Evolutionary conservation across 306 rosid genomes (phyloP).

Genomic region (Prunus armeniaca): DNA sequence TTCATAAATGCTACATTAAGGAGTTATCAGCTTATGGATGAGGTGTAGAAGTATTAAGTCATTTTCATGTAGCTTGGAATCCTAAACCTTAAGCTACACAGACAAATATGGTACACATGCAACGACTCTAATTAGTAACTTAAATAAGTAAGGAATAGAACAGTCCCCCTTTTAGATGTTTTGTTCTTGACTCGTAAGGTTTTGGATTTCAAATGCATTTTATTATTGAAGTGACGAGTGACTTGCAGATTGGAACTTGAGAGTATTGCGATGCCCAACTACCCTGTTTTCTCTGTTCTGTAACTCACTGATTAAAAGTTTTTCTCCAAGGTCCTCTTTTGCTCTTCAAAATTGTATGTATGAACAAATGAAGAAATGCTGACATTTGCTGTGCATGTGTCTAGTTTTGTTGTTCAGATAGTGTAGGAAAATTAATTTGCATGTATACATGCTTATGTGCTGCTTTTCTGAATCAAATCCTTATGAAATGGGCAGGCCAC

Average conservation of each 20-base stretch:
- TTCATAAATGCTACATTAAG: neutral
- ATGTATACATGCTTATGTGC: neutral
- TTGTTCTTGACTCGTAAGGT: neutral
- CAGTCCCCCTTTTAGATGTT: neutral
- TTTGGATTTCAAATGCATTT: neutral
- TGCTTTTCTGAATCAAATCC: constrained; percentile 21
- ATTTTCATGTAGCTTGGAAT: neutral
- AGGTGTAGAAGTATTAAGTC: neutral
- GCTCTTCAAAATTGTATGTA: neutral
- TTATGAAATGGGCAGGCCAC: constrained; percentile 70
- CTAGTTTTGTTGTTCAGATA: neutral
- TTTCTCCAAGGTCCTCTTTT: neutral
- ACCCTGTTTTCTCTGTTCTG: neutral
- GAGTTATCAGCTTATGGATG: neutral
- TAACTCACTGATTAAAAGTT: neutral
- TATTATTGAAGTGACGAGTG: neutral
- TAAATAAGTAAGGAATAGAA: neutral
- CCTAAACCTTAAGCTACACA: neutral
- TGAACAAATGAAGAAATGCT: neutral
- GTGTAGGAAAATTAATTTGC: neutral
- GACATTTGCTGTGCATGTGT: neutral
- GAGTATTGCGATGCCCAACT: neutral
- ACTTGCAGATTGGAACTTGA: neutral
- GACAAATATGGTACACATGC: neutral
- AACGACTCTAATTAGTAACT: neutral